Conservation (phyloP, 139 green algal species). For the Chlamydomonas sphaeroides region DNA sequence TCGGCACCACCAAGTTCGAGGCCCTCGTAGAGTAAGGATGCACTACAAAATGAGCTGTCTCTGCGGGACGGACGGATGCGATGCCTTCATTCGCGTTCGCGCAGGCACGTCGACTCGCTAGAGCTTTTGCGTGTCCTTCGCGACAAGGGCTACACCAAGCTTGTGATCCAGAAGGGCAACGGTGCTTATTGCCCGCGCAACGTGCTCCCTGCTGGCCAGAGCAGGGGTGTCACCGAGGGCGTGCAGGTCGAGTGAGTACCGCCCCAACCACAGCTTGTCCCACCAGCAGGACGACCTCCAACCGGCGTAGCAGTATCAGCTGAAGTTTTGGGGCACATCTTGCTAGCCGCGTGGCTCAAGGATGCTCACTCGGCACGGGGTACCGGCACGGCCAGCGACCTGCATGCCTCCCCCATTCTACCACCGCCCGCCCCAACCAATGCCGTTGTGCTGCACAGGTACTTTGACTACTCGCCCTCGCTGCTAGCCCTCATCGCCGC, state of each 20-base stretch:
- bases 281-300: too few relatives aligned
- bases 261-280: too few relatives aligned
- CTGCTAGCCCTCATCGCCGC: constrained; percentile 61
- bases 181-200: constrained; percentile 54
- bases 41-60: too few relatives aligned
- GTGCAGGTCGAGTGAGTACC: constrained; percentile 63
- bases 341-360: too few relatives aligned
- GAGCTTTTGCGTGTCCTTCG: constrained; percentile 58
- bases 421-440: too few relatives aligned
- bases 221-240: constrained; percentile 42
- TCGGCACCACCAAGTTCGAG: constrained; percentile 90
- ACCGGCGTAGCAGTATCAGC: too few relatives aligned
- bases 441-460: too few relatives aligned
- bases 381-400: too few relatives aligned
- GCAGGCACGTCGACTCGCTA: constrained; percentile 65
- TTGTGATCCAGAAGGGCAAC: constrained; percentile 77
- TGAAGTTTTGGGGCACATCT: too few relatives aligned
- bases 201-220: constrained; percentile 54
- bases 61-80: not conserved
- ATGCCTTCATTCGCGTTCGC: not conserved
- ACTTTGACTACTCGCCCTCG: constrained; percentile 78
- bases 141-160: constrained; percentile 64
- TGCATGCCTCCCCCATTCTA: too few relatives aligned
- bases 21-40: constrained; percentile 67
- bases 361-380: too few relatives aligned